phyloP scores from a whole-genome alignment of 805 yeast genomes.

The Candida palmyrensis region DNA sequence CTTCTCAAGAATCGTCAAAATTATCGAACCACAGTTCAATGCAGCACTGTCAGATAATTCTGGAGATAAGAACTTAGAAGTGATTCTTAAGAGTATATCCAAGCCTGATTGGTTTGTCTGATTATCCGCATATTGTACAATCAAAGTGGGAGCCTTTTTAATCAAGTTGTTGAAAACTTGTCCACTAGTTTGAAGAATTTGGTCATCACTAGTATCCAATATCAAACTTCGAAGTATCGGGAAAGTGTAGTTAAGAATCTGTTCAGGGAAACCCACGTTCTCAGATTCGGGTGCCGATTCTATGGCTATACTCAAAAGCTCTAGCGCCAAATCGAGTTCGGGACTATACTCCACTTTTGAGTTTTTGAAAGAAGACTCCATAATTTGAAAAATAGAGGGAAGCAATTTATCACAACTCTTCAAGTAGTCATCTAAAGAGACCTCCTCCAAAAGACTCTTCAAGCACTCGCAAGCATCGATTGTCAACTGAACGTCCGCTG shows the following conservation, averaged over 20 bases:
- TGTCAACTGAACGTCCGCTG: constrained; percentile 66
- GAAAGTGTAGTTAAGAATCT: constrained; percentile 39
- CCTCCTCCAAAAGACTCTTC: constrained; percentile 47
- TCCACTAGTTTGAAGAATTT: constrained; percentile 70
- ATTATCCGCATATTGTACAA: constrained; percentile 27
- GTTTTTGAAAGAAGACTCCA: constrained; percentile 15
- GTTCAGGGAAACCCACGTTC: constrained; percentile 25
- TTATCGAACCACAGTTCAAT: constrained; percentile 65
- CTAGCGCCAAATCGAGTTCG: constrained; percentile 53
- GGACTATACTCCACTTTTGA: constrained; percentile 49
- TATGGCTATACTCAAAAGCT: constrained; percentile 49
- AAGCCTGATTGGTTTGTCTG: constrained; percentile 41
- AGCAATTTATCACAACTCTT: constrained; percentile 46
- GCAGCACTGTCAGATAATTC: constrained; percentile 76
- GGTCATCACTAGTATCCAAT: constrained; percentile 59
- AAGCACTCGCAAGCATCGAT: constrained; percentile 68
- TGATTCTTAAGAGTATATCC: constrained; percentile 54
- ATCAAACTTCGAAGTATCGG: constrained; percentile 39
- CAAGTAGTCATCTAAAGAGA: constrained; percentile 41
- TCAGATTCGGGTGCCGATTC: constrained; percentile 34
- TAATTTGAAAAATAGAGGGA: constrained; percentile 42
- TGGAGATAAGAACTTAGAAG: constrained; percentile 68
- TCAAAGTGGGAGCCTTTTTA: constrained; percentile 29
- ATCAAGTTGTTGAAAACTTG: constrained; percentile 66
- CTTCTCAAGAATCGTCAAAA: constrained; percentile 53